These are phyloP conservation scores for Anaeramoeba ignava DNA, from an alignment of 78 protist species.

Conservation along the genomic window DNA sequence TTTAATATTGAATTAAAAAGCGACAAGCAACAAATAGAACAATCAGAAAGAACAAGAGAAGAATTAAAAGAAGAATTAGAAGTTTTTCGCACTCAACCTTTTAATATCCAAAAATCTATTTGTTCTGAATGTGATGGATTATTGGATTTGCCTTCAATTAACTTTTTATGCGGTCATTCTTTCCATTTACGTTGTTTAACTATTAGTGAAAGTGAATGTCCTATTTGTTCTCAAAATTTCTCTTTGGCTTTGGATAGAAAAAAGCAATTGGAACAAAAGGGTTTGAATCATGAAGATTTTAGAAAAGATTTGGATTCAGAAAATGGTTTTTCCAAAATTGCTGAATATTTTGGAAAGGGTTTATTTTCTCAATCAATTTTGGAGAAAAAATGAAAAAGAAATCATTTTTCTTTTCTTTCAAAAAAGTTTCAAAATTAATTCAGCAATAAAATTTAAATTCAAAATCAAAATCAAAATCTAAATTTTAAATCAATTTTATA, in stretches of 20 bases:
- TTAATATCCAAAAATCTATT: background rate
- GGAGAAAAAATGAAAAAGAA: background rate
- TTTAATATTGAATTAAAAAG: background rate
- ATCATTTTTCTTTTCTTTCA: background rate
- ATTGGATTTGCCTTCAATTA: background rate
- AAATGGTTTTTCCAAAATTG: background rate
- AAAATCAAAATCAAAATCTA: background rate
- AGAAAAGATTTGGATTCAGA: background rate
- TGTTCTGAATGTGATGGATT: background rate
- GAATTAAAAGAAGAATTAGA: background rate
- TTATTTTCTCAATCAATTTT: too few species aligned
- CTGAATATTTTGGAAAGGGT: background rate
- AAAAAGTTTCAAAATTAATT: background rate
- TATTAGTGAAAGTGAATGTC: background rate
- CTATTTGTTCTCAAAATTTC: background rate
- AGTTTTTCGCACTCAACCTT: background rate
- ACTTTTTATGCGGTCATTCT: background rate
- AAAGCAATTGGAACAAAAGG: background rate
- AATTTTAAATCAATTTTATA: background rate
- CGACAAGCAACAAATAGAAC: background rate
- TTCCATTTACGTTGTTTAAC: background rate
- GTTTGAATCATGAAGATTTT: background rate
- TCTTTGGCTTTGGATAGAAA: background rate
- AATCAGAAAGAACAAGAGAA: background rate
- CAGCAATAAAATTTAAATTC: background rate